phyloP scores from a whole-genome alignment of 768 basidiomycete genomes.

The Tricholoma hemisulphureum region DNA sequence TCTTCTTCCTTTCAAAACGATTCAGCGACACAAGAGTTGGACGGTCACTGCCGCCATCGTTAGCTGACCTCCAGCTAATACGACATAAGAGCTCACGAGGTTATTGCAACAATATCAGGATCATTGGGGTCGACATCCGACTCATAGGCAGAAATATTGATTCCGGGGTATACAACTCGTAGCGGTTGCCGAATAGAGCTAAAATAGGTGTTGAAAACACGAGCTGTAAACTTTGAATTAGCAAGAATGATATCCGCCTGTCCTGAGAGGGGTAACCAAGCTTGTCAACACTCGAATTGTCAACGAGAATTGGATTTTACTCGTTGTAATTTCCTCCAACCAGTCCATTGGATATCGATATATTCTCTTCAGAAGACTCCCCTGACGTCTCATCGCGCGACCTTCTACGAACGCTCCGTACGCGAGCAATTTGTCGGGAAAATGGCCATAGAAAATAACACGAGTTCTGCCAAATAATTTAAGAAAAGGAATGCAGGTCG shows the following conservation, averaged over 20 bases:
- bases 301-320: not conserved
- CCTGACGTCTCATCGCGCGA: conserved; percentile 37
- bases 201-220: conserved; percentile 77
- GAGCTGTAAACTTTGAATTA: conserved; percentile 88
- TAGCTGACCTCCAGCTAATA: not conserved
- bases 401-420: conserved; percentile 67
- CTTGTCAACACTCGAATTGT: not conserved
- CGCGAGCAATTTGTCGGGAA: conserved; percentile 91
- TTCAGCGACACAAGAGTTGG: conserved; percentile 88
- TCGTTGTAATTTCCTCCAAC: conserved; percentile 84
- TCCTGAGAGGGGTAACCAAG: conserved; percentile 42
- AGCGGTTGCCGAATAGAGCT: conserved; percentile 60
- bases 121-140: conserved; percentile 39
- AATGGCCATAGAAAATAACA: conserved; percentile 97
- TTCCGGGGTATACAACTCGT: conserved; percentile 91
- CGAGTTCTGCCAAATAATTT: conserved; percentile 65
- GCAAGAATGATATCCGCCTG: conserved; percentile 89
- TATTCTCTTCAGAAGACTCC: conserved; percentile 59
- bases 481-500: conserved; percentile 85
- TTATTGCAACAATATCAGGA: conserved; percentile 51
- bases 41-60: conserved; percentile 39
- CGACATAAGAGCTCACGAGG: conserved; percentile 49
- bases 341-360: conserved; percentile 91
- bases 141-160: conserved; percentile 77
- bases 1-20: conserved; percentile 96